These are phyloP conservation scores for Tulasnella sp. DNA, from an alignment of 768 basidiomycete species.

Conservation along the genomic window DNA sequence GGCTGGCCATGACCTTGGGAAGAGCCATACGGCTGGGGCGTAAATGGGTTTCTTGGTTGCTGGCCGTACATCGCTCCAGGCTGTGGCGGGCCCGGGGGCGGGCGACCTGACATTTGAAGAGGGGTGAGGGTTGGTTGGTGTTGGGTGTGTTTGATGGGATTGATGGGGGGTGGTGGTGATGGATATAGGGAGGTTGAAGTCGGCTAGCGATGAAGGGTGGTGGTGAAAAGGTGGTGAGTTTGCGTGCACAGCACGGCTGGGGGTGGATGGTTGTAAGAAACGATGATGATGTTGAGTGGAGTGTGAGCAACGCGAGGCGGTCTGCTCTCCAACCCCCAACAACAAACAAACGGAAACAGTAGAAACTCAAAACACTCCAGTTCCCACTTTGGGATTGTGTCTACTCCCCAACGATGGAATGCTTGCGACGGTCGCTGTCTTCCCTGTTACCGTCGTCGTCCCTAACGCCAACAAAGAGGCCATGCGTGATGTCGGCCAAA, in stretches of 20 bases:
- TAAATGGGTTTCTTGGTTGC: conserved; percentile 6
- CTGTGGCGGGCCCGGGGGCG: conserved; percentile 14
- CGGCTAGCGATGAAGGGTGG: not conserved
- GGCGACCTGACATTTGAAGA: conserved; percentile 7
- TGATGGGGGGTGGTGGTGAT: not conserved
- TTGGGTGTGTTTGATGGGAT: not conserved
- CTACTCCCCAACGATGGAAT: not conserved
- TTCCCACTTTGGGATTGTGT: not conserved
- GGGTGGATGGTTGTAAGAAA: not conserved
- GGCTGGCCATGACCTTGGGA: conserved; percentile 22
- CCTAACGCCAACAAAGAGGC: not conserved
- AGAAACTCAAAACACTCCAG: not conserved
- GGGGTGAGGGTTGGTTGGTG: not conserved
- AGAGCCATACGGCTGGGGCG: not conserved
- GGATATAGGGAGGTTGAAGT: not conserved
- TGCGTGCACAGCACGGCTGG: not conserved
- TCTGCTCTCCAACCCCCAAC: not conserved
- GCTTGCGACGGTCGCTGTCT: not conserved
- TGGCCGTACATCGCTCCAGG: conserved; percentile 6
- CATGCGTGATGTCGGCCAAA: not conserved
- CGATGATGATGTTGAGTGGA: not conserved
- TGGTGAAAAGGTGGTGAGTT: not conserved
- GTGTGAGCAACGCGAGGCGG: not conserved
- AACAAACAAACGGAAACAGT: not conserved
- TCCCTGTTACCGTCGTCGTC: not conserved